Evolutionary conservation across 1,284 basidiomycete genomes (phyloP), one percentile per base, ranked within the genome.

Genomic region (Pisolithus thermaeus): DNA sequence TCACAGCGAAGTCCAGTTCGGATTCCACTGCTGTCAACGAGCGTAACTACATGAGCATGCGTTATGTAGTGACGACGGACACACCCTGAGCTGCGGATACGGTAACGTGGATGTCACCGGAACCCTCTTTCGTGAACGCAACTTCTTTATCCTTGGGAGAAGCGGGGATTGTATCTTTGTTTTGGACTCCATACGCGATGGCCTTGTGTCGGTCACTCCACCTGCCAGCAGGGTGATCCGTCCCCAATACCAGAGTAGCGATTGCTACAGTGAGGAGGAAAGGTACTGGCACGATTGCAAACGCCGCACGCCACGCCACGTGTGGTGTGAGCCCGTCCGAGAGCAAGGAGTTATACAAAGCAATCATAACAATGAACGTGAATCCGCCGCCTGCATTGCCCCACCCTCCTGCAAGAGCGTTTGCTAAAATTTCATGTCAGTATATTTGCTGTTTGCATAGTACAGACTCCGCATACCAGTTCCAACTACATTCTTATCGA

Each of bases 321-420:
- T 77, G 73, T 3, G 68, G 52, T 1, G 69, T 63, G 18, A 80
- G 59, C 2, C 77, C 76, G 14, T 73, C 66, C 2, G 65, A 53
- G 11, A 65, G 53, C 23, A 80, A 68, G 5, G 66, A 64, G 44
- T 78, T 66, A 65, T 76, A 84, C 25, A 83, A 65, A 8, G 79
- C 76, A 6, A 79, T 75, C 82, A 84, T 84, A 57, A 83, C 73
- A 30, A 75, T 73, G 62, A 79, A 82, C 0, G 80, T 83, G 48
- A 79, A 74, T 20, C 81, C 75, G 2, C 73, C 76, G 18, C 73
- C 70, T 30, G 69, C 59, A 60, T 80, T 75, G 56, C 83, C 83
- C 74, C 75, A 80, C 3, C 78, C 77, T 2, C 64, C 78, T 6
- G 73, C 74, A 0, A 81, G 61, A 0, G 79, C 79, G 52, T 81